A percentile compares a stretch with the other conserved stretches of the same genome.
phyloP scores from a whole-genome alignment of 1,284 basidiomycete species.

The Afroboletus lepidellus region DNA sequence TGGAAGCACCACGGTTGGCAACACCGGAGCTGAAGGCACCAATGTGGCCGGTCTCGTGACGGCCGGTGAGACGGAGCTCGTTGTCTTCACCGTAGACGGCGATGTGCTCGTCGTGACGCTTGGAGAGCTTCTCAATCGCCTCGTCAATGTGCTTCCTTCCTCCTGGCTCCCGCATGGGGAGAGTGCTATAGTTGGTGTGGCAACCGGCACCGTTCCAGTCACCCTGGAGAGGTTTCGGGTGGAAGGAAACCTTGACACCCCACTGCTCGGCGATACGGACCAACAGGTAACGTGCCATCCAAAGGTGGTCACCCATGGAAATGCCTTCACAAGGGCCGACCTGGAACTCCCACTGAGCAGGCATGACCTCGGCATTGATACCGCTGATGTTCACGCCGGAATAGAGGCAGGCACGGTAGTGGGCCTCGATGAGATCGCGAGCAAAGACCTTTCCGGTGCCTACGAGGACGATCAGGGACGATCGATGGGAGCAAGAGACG shows the following conservation, averaged over 20 bases:
- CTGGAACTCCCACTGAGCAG: conserved; percentile 99
- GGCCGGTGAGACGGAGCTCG: conserved; percentile 89
- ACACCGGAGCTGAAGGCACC: conserved; percentile 91
- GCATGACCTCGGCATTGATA: conserved; percentile 99
- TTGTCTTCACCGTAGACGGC: conserved; percentile 98
- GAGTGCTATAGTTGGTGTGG: conserved; percentile 94
- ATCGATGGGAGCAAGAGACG: conserved; percentile 10
- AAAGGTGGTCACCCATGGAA: conserved; percentile 97
- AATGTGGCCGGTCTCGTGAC: conserved; percentile 97
- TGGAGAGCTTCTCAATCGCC: conserved; percentile 88
- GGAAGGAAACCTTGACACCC: conserved; percentile 97
- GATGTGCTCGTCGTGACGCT: conserved; percentile 88
- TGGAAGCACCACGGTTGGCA: conserved; percentile 96
- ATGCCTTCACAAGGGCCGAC: conserved; percentile 98
- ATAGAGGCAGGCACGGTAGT: conserved; percentile 97
- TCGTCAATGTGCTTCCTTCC: conserved; percentile 94
- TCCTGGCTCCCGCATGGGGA: conserved; percentile 88
- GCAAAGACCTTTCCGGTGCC: conserved; percentile 97
- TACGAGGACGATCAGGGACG: conserved; percentile 31
- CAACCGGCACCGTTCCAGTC: conserved; percentile 99
- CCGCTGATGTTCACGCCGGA: conserved; percentile 98
- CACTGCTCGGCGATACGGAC: conserved; percentile 96
- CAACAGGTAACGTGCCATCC: conserved; percentile 95
- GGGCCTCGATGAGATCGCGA: conserved; percentile 98
- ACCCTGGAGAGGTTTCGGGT: conserved; percentile 96